phyloP scores from a whole-genome alignment of 306 rosid genomes.

The Rosa lucieae region DNA sequence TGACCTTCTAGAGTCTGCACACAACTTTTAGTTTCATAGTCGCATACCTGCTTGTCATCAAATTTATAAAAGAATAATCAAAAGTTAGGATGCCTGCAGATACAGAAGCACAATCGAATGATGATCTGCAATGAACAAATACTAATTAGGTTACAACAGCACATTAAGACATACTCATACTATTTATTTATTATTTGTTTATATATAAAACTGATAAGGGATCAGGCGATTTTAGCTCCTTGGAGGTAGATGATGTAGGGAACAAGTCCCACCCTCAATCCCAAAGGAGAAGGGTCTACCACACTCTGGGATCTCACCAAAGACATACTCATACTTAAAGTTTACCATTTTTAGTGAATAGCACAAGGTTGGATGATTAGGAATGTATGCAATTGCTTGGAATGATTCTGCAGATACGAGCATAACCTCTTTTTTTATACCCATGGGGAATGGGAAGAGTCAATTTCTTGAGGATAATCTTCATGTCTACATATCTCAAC shows the following conservation, averaged over 20 bases:
- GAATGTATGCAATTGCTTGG: not conserved
- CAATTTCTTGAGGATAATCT: no score
- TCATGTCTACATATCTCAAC: no score
- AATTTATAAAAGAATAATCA: not conserved
- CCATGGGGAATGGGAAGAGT: no score
- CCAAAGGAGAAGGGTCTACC: no score
- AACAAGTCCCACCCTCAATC: no score
- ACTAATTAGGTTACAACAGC: no score
- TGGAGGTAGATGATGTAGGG: no score
- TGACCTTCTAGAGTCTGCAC: constrained; percentile 54
- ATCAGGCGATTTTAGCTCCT: no score
- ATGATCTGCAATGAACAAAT: not conserved
- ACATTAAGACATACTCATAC: no score
- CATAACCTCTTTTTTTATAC: not conserved
- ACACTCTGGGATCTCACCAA: no score
- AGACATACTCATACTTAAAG: not conserved
- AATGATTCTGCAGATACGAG: not conserved
- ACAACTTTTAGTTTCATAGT: constrained; percentile 35
- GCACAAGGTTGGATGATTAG: not conserved
- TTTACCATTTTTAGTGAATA: not conserved
- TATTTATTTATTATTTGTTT: no score
- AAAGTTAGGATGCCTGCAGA: not conserved
- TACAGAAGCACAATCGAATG: not conserved
- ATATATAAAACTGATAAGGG: no score
- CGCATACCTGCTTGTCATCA: constrained; percentile 38